Evolutionary conservation across 1,284 basidiomycete genomes (phyloP).

Genomic region (Dichomitus squalens): DNA sequence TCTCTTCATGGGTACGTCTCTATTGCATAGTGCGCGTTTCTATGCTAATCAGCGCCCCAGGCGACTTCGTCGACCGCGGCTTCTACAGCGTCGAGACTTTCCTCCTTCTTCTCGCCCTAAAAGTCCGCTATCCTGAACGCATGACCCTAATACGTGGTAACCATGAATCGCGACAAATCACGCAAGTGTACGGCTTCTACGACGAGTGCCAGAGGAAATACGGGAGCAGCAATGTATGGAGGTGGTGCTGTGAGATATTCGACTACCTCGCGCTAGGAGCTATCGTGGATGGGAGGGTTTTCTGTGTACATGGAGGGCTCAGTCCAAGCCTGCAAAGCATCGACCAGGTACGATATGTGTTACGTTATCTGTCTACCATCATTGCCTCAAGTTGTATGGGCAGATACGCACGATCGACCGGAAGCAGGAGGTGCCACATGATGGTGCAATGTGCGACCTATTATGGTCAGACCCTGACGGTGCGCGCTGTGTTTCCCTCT

Average conservation of each 20-base stretch:
- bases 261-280: conserved; percentile 95
- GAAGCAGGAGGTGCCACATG: conserved; percentile 99
- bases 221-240: conserved; percentile 94
- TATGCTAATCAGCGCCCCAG: conserved; percentile 38
- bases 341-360: conserved; percentile 69
- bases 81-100: conserved; percentile 99
- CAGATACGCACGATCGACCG: conserved; percentile 95
- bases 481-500: conserved; percentile 34
- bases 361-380: background rate
- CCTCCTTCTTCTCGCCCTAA: conserved; percentile 90
- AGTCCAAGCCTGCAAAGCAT: conserved; percentile 85
- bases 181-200: conserved; percentile 99
- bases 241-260: conserved; percentile 98
- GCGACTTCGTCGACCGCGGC: conserved; percentile 96
- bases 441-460: conserved; percentile 98
- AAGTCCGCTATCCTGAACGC: conserved; percentile 96
- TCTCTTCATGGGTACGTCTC: conserved; percentile 91
- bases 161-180: conserved; percentile 99
- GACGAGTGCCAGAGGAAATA: conserved; percentile 99
- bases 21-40: background rate
- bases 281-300: conserved; percentile 93
- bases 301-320: conserved; percentile 92
- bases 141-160: conserved; percentile 98
- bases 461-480: conserved; percentile 99
- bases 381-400: background rate